Conservation (phyloP, 208 protist genomes). For the Trypanosoma congolense region DNA sequence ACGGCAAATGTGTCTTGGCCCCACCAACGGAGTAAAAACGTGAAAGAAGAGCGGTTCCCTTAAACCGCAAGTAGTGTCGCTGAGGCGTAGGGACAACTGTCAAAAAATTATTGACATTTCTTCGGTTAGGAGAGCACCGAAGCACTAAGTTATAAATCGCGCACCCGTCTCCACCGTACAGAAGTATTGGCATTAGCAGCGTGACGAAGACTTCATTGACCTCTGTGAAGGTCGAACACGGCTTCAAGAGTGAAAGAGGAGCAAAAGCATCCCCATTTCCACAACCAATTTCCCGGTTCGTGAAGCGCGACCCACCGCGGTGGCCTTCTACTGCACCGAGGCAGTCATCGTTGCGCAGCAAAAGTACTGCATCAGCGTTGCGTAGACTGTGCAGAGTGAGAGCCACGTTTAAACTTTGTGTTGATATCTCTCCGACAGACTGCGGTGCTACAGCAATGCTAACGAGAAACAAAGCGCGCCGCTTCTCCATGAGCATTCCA, state of each 20-base stretch:
- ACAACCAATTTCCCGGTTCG: neutral
- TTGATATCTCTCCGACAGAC: conserved; percentile 62
- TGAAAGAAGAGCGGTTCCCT: conserved; percentile 35
- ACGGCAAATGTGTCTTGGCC: conserved; percentile 51
- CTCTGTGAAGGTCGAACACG: conserved; percentile 74
- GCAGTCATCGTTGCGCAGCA: conserved; percentile 81
- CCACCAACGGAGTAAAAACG: conserved; percentile 50
- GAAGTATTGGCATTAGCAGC: conserved; percentile 63
- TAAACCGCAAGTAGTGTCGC: conserved; percentile 54
- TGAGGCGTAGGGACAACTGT: conserved; percentile 73
- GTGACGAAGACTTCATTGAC: conserved; percentile 78
- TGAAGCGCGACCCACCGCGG: neutral
- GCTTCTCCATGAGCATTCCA: conserved; percentile 61
- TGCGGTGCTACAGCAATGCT: conserved; percentile 69
- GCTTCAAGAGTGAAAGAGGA: conserved; percentile 22
- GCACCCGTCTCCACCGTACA: conserved; percentile 34
- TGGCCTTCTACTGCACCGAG: neutral
- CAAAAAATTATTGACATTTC: conserved; percentile 47
- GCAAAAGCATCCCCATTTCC: neutral
- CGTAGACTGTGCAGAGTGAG: conserved; percentile 67
- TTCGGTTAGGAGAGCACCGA: conserved; percentile 35
- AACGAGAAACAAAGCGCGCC: conserved; percentile 62
- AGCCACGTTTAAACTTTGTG: conserved; percentile 70
- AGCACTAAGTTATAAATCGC: conserved; percentile 32
- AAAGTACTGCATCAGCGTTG: conserved; percentile 53